Evolutionary conservation across 2,329 filamentous ascomycete species (phyloP).

Genomic region (Microdochium bolleyi): DNA sequence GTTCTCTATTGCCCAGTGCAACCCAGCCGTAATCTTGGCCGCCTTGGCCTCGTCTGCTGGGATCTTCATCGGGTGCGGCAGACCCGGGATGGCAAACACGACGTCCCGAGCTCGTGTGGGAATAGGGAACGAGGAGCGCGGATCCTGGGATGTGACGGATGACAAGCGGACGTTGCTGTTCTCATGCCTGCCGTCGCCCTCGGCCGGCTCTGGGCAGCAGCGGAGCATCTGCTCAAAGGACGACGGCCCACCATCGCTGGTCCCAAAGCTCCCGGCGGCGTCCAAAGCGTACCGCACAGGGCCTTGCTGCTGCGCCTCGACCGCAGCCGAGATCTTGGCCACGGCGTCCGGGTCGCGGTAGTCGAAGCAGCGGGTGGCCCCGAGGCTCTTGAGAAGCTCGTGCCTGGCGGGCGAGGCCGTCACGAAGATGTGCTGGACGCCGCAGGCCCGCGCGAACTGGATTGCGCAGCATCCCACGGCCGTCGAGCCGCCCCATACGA

Average conservation of each 20-base stretch:
- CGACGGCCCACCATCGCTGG: not conserved
- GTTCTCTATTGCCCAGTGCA: not conserved
- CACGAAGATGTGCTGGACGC: conserved; percentile 20
- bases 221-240: not conserved
- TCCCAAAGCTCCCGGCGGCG: not conserved
- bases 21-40: not conserved
- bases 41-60: not conserved
- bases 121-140: not conserved
- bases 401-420: conserved; percentile 23
- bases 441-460: conserved; percentile 23
- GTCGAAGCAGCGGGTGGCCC: conserved; percentile 25
- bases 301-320: not conserved
- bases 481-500: conserved; percentile 29
- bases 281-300: not conserved
- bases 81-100: not conserved
- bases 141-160: not conserved
- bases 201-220: not conserved
- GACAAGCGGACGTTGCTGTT: not conserved
- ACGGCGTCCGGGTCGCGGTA: conserved; percentile 15
- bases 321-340: conserved; percentile 1
- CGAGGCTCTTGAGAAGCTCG: conserved; percentile 18
- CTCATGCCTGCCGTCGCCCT: not conserved
- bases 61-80: not conserved
- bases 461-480: conserved; percentile 24
- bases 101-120: not conserved